These are phyloP conservation scores for Teratosphaeria destructans DNA, from an alignment of 2,329 filamentous ascomycete species.

Conservation along the genomic window DNA sequence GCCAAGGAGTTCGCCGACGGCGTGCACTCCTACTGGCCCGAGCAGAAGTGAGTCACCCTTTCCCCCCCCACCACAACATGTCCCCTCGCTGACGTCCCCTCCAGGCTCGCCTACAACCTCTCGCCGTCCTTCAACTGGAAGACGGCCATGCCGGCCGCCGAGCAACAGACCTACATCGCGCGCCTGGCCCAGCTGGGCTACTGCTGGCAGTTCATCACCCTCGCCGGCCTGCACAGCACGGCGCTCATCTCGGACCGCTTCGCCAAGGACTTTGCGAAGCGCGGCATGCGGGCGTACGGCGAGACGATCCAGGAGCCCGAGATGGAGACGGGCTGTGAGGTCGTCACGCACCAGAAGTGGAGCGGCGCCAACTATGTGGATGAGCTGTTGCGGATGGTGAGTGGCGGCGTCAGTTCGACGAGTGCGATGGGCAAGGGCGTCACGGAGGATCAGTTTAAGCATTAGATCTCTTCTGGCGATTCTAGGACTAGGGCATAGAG, in stretches of 20 bases:
- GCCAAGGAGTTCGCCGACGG: slow-evolving; percentile 88
- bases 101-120: slow-evolving; percentile 89
- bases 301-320: slow-evolving; percentile 97
- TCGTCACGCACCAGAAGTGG: slow-evolving; percentile 99
- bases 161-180: slow-evolving; percentile 95
- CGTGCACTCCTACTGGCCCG: slow-evolving; percentile 87
- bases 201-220: slow-evolving; percentile 99
- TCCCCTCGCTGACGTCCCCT: slow-evolving; percentile 9
- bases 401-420: slow-evolving; percentile 80
- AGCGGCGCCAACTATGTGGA: slow-evolving; percentile 90
- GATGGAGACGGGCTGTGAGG: slow-evolving; percentile 81
- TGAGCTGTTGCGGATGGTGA: slow-evolving; percentile 93
- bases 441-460: slow-evolving; percentile 83
- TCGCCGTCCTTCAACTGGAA: slow-evolving; percentile 99
- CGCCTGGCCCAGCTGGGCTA: slow-evolving; percentile 81
- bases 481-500: background rate
- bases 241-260: slow-evolving; percentile 88
- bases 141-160: slow-evolving; percentile 77
- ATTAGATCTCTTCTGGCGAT: background rate
- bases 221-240: slow-evolving; percentile 90
- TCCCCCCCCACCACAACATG: background rate
- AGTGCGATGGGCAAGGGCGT: slow-evolving; percentile 96
- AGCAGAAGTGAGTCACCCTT: slow-evolving; percentile 67
- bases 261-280: slow-evolving; percentile 64
- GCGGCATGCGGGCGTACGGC: slow-evolving; percentile 92